phyloP scores from a whole-genome alignment of 2,329 filamentous ascomycete genomes.

The Byssothecium circinans region DNA sequence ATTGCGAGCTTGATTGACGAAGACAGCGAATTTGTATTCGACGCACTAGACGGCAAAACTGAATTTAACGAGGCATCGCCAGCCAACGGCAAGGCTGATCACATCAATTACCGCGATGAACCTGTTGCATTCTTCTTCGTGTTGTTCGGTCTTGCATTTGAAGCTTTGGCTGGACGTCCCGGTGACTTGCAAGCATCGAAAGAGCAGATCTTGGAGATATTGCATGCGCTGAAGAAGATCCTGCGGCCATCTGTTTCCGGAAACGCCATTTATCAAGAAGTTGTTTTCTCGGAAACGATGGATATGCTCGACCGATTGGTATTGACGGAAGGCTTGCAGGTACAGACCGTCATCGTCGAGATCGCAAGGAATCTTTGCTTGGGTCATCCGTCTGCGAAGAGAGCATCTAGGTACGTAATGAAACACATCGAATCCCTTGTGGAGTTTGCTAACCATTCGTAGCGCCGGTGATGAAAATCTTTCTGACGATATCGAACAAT shows the following conservation, averaged over 20 bases:
- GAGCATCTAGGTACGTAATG: conserved; percentile 57
- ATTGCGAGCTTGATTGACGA: conserved; percentile 97
- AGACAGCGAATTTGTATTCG: conserved; percentile 96
- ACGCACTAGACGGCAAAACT: conserved; percentile 85
- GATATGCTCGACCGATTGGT: conserved; percentile 91
- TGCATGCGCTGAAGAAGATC: conserved; percentile 92
- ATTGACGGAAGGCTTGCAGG: conserved; percentile 83
- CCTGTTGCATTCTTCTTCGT: conserved; percentile 99
- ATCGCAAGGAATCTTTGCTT: conserved; percentile 89
- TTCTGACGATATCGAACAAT: conserved; percentile 95
- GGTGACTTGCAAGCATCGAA: conserved; percentile 70
- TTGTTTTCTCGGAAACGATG: conserved; percentile 96
- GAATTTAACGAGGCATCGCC: conserved; percentile 37
- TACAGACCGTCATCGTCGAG: conserved; percentile 90
- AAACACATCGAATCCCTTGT: background rate
- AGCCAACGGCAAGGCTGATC: conserved; percentile 62
- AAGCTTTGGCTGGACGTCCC: conserved; percentile 84
- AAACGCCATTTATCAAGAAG: conserved; percentile 93
- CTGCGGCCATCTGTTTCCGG: conserved; percentile 91
- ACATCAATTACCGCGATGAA: conserved; percentile 95
- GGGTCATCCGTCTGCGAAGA: conserved; percentile 84
- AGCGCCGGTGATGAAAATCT: conserved; percentile 67
- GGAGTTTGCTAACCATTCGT: conserved; percentile 7
- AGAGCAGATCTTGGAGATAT: conserved; percentile 82
- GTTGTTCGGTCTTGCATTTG: conserved; percentile 92